Evolutionary conservation across 176 grass and related monocot species (phyloP).

Genomic region (Musa acuminata): DNA sequence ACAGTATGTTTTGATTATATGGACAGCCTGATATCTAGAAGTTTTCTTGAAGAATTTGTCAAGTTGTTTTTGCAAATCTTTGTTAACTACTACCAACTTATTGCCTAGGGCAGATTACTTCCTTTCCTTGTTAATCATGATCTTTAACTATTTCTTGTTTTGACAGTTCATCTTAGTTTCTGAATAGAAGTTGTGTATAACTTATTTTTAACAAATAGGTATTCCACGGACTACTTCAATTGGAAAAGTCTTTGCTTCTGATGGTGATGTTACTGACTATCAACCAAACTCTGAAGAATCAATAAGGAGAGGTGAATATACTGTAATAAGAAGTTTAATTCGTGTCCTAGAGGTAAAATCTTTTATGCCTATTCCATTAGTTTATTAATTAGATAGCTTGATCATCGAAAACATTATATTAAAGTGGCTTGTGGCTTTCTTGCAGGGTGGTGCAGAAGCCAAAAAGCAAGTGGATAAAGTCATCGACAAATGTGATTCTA

Average conservation of each 20-base stretch:
- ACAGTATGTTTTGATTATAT: background rate
- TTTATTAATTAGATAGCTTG: background rate
- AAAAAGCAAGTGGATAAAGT: constrained; percentile 99
- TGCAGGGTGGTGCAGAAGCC: constrained; percentile 84
- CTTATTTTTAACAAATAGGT: constrained; percentile 30
- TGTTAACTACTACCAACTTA: background rate
- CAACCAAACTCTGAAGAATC: constrained; percentile 86
- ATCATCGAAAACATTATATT: background rate
- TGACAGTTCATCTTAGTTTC: background rate
- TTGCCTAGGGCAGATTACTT: background rate
- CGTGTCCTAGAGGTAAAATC: constrained; percentile 82
- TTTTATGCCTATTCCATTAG: constrained; percentile 19
- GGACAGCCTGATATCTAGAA: background rate
- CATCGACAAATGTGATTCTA: constrained; percentile 92
- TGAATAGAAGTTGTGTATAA: background rate
- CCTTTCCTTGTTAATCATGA: background rate
- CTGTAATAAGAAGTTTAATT: constrained; percentile 92
- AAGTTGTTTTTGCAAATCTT: background rate
- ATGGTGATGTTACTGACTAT: constrained; percentile 57
- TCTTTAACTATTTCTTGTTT: background rate
- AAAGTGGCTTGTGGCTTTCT: constrained; percentile 7
- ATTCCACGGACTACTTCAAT: constrained; percentile 77
- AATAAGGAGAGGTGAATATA: constrained; percentile 78
- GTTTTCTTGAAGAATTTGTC: background rate
- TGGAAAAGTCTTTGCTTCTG: constrained; percentile 84